Evolutionary conservation across 345 rosid genomes (phyloP).

Genomic region (Eucalyptus tenuipes): DNA sequence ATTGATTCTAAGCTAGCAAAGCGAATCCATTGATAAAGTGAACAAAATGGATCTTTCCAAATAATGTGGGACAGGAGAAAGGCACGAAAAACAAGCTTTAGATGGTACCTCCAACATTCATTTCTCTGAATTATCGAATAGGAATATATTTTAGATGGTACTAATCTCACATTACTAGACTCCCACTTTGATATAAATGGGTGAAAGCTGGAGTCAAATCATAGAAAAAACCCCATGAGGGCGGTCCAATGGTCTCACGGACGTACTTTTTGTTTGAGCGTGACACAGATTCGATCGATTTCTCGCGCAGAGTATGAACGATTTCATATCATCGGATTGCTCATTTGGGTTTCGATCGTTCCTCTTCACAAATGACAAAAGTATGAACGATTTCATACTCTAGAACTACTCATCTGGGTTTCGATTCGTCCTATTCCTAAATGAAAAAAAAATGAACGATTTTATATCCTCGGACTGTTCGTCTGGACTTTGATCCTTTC

Average conservation of each 20-base stretch:
- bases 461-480: fast-evolving
- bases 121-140: not conserved
- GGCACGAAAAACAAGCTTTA: not conserved
- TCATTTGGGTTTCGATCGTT: too few species aligned
- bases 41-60: not conserved
- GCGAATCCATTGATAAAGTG: not conserved
- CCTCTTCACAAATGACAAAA: too few species aligned
- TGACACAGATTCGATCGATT: too few species aligned
- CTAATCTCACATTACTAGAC: not conserved
- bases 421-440: too few species aligned
- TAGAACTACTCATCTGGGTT: too few species aligned
- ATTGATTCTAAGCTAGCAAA: not conserved
- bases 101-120: too few species aligned
- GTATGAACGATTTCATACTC: too few species aligned
- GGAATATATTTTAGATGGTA: not conserved
- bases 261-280: too few species aligned
- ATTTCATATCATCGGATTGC: too few species aligned
- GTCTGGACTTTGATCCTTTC: fast-evolving
- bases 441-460: too few species aligned
- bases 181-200: not conserved
- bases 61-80: not conserved
- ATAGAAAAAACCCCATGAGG: not conserved
- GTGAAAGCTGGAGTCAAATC: not conserved
- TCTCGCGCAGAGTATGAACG: fast-evolving
- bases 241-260: too few species aligned